These are phyloP conservation scores for Thielaviopsis populi DNA, from an alignment of 2,329 filamentous ascomycete genomes.

Conservation along the genomic window DNA sequence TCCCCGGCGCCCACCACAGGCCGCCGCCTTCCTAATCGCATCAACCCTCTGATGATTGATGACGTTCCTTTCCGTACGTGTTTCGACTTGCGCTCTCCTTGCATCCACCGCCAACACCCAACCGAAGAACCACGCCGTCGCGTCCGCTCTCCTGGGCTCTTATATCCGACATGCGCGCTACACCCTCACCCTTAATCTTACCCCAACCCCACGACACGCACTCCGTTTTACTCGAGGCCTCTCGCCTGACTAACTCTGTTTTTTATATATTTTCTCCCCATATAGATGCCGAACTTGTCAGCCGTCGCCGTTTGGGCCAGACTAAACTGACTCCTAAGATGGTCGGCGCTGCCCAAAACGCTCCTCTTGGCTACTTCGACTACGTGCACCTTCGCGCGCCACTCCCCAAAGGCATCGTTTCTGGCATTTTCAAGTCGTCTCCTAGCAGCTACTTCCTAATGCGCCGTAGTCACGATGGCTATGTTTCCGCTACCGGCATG, in stretches of 20 bases:
- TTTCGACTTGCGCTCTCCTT: neutral
- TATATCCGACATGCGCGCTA: neutral
- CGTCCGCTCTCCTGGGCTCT: neutral
- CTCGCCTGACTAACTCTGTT: neutral
- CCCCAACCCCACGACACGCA: neutral
- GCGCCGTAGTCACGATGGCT: slow-evolving; percentile 74
- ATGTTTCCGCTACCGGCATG: slow-evolving; percentile 76
- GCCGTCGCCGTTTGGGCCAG: slow-evolving; percentile 77
- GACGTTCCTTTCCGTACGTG: slow-evolving; percentile 33
- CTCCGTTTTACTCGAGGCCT: neutral
- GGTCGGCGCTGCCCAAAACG: slow-evolving; percentile 57
- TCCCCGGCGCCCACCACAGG: slow-evolving; percentile 21
- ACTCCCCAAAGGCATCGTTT: slow-evolving; percentile 76
- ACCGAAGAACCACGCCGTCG: neutral
- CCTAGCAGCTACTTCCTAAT: slow-evolving; percentile 96
- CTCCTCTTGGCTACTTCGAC: slow-evolving; percentile 71
- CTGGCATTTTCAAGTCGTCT: slow-evolving; percentile 79
- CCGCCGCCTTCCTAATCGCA: slow-evolving; percentile 38
- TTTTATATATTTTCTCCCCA: slow-evolving; percentile 1
- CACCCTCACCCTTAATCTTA: too few relatives aligned
- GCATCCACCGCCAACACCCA: neutral
- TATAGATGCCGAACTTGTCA: slow-evolving; percentile 57
- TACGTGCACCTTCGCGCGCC: slow-evolving; percentile 92
- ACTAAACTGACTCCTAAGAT: slow-evolving; percentile 79
- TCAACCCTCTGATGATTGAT: slow-evolving; percentile 48